Base-by-base conservation (phyloP, 2,329 filamentous ascomycete species). In the Acephala macrosclerotiorum region DNA sequence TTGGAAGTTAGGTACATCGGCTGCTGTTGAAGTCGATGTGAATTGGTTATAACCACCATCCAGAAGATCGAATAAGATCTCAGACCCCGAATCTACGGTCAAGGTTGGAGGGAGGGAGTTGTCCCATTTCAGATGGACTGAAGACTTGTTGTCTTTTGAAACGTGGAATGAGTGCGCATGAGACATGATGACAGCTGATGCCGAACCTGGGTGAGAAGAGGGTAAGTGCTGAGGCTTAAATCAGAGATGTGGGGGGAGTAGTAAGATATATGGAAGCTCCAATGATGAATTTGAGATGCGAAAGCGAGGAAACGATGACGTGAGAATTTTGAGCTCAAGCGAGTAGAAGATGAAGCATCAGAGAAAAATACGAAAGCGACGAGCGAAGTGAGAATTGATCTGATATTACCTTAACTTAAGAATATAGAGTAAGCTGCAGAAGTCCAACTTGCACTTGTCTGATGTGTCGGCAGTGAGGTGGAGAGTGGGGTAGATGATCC, bases 21-120 rank as follows among this genome's bases (percentile, higher is more conserved):
- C 77, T 18, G 76, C 71, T 22, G 78, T 78, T 51, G 82, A 83
- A 22, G 76, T 74, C 7, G 78, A 76, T 5, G 78, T 79, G 66
- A 86, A 79, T 72, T 84, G 82, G 66, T 83, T 83, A 71, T 83
- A 81, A 67, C 81, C 82, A 53, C 82, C 83, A 68, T 85, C 83
- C 22, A 80, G 78, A 29, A 84, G 77, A 70, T 83, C 81, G 67
- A 86, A 84, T 26, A 79, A 79, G 60, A 86, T 74, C 16, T 78
- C 79, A 22, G 80, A 73, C 12, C 83, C 83, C 0, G 83, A 84
- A 12, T 80, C 75, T 63, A 86, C 77, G 1, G 79, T 83, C 53
- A 84, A 73, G 26, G 79, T 79, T 2, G 83, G 83, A 1, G 77
- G 63, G 45, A 83, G 76, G 49, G 79, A 74, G 62, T 80, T 80